A percentile compares a stretch with the other conserved stretches of the same genome.
These are phyloP conservation scores for Elaphomyces granulatus DNA, from an alignment of 495 filamentous ascomycete species.

Conservation along the genomic window DNA sequence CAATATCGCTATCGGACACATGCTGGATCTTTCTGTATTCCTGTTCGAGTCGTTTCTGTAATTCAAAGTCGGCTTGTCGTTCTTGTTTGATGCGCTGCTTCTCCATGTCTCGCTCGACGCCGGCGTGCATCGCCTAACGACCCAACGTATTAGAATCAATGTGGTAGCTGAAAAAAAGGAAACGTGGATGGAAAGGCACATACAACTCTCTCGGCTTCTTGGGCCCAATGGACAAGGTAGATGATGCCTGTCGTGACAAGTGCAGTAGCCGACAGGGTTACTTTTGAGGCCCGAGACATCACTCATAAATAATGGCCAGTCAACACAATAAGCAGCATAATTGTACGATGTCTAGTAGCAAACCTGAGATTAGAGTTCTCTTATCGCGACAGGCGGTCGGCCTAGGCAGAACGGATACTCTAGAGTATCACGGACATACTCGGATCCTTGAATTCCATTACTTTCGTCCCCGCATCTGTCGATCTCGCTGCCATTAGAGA, in stretches of 20 bases:
- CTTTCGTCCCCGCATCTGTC: background rate
- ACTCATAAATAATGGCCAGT: no score
- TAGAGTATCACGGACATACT: no score
- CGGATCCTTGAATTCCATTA: no score
- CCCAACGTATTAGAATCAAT: no score
- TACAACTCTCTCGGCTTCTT: conserved; percentile 77
- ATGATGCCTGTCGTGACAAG: conserved; percentile 63
- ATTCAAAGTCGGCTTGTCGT: conserved; percentile 82
- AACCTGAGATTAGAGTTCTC: background rate
- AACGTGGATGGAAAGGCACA: conserved; percentile 14
- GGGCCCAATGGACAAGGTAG: conserved; percentile 75
- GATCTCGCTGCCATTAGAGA: background rate
- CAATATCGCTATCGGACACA: conserved; percentile 26
- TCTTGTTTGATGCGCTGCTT: conserved; percentile 80
- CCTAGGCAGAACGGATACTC: background rate
- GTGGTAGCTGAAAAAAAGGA: no score
- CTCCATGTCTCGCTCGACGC: conserved; percentile 88
- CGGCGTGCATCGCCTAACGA: conserved; percentile 84
- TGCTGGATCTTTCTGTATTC: conserved; percentile 82
- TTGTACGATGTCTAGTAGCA: no score
- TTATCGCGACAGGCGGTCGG: background rate
- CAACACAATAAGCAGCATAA: no score
- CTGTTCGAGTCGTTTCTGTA: conserved; percentile 71
- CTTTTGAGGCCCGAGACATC: conserved; percentile 84
- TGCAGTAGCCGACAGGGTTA: conserved; percentile 66